Evolutionary conservation across 1,284 basidiomycete species (phyloP).

Genomic region (Pterulicium gracile): DNA sequence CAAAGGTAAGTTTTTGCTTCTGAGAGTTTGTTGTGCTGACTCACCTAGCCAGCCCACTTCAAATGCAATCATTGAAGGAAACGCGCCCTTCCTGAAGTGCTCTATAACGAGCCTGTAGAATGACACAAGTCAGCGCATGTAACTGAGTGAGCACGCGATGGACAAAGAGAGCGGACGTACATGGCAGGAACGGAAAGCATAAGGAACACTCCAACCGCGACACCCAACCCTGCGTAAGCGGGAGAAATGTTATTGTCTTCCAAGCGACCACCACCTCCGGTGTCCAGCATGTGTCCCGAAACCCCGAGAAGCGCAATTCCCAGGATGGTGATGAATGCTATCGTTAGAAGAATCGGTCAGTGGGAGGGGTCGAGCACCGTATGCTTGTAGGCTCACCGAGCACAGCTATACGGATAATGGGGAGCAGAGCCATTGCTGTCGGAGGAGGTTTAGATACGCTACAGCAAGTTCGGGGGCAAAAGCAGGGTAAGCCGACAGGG

Average conservation of each 20-base stretch:
- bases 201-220: slow-evolving; percentile 32
- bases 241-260: neutral
- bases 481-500: too few species aligned
- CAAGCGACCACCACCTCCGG: neutral
- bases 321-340: neutral
- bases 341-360: neutral
- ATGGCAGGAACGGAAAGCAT: slow-evolving; percentile 33
- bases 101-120: slow-evolving; percentile 30
- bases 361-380: neutral
- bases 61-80: slow-evolving; percentile 31
- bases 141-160: neutral
- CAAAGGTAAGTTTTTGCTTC: too few species aligned
- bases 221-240: neutral
- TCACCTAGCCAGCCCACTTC: slow-evolving; percentile 33
- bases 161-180: slow-evolving; percentile 21
- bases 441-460: too few species aligned
- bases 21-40: slow-evolving; percentile 13
- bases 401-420: neutral
- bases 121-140: slow-evolving; percentile 8
- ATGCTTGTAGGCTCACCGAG: neutral
- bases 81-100: slow-evolving; percentile 25
- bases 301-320: neutral
- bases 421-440: neutral
- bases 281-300: neutral
- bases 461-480: too few species aligned